Percentiles rank a stretch among this genome's conserved stretches.
Evolutionary conservation across 352 stramenopile species (phyloP).

Genomic region (Globisporangium paroecandrum): DNA sequence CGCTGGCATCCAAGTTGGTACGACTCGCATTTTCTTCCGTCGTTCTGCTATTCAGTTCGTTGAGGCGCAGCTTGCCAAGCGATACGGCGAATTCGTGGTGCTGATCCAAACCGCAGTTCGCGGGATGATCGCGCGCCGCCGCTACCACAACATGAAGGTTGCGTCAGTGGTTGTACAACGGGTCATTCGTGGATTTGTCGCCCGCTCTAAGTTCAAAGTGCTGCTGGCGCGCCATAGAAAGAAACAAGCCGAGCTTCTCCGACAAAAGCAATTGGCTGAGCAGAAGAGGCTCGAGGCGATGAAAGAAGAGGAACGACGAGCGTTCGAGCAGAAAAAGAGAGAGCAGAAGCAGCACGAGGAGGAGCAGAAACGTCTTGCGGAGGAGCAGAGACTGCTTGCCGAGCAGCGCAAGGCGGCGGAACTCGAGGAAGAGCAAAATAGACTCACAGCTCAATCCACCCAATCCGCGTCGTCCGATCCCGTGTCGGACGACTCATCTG

Average conservation of each 20-base stretch:
- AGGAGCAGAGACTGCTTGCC: conserved; percentile 34
- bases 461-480: conserved; percentile 57
- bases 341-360: conserved; percentile 11
- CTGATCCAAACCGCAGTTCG: conserved; percentile 76
- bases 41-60: conserved; percentile 83
- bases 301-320: conserved; percentile 31
- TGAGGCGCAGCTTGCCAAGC: conserved; percentile 81
- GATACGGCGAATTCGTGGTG: conserved; percentile 83
- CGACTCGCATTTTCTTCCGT: conserved; percentile 82
- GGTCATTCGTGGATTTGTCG: conserved; percentile 63
- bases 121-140: conserved; percentile 46
- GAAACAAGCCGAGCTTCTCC: conserved; percentile 36
- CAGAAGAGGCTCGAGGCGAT: conserved; percentile 15
- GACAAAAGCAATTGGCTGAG: conserved; percentile 40
- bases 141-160: conserved; percentile 44
- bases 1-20: conserved; percentile 73
- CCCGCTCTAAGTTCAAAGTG: conserved; percentile 48
- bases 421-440: conserved; percentile 51
- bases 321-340: conserved; percentile 18
- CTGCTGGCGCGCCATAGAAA: conserved; percentile 47
- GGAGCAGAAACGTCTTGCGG: conserved; percentile 25
- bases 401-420: conserved; percentile 47
- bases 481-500: conserved; percentile 69
- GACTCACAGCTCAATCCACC: conserved; percentile 49
- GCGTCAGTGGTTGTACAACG: conserved; percentile 51